These are phyloP conservation scores for Alternaria arborescens DNA, from an alignment of 2,329 filamentous ascomycete species.

Conservation along the genomic window DNA sequence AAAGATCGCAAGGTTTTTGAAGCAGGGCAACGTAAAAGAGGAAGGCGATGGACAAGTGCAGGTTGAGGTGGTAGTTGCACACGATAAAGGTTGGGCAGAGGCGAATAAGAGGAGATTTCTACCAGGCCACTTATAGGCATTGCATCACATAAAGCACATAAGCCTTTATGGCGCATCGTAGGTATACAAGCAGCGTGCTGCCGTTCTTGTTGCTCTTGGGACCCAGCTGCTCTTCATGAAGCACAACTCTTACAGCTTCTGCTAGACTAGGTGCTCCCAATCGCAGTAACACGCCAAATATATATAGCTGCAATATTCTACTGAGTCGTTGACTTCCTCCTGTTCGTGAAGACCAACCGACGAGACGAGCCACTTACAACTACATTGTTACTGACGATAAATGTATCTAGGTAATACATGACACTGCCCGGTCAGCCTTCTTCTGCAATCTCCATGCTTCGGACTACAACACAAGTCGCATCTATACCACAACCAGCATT, in stretches of 20 bases:
- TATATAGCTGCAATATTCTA: too few relatives aligned
- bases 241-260: not conserved
- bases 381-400: too few relatives aligned
- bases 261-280: too few relatives aligned
- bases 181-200: not conserved
- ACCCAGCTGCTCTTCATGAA: not conserved
- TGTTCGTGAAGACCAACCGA: too few relatives aligned
- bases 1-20: constrained; percentile 51
- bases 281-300: not conserved
- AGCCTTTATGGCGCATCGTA: not conserved
- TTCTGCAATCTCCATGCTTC: too few relatives aligned
- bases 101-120: constrained; percentile 45
- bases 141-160: not conserved
- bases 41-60: constrained; percentile 38
- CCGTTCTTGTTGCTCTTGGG: not conserved
- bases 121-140: constrained; percentile 26
- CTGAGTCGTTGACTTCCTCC: too few relatives aligned
- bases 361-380: too few relatives aligned
- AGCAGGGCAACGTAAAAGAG: constrained; percentile 27
- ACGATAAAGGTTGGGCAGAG: constrained; percentile 60
- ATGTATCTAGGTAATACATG: too few relatives aligned
- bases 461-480: too few relatives aligned
- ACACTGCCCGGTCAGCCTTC: too few relatives aligned
- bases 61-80: constrained; percentile 60
- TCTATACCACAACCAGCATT: too few relatives aligned